phyloP scores from a whole-genome alignment of 2,329 filamentous ascomycete genomes.

The Penicillium sp. region DNA sequence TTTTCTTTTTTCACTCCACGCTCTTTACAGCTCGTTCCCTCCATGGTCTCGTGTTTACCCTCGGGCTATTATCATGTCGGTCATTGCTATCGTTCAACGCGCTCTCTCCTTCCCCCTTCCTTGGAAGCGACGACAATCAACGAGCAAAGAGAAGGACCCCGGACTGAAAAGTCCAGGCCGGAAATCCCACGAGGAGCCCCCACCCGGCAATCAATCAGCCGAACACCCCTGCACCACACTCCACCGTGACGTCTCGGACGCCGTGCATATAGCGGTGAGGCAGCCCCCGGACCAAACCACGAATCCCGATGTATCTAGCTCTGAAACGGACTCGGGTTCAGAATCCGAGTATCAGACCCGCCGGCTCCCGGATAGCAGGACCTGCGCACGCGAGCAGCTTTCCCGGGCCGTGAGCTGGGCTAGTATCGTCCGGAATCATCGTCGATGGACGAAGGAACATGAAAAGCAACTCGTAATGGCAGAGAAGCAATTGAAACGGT shows the following conservation, averaged over 20 bases:
- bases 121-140: conserved; percentile 18
- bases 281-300: conserved; percentile 4
- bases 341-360: conserved; percentile 12
- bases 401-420: conserved; percentile 32
- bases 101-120: conserved; percentile 18
- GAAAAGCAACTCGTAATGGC: conserved; percentile 30
- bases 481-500: conserved; percentile 28
- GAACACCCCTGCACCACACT: conserved; percentile 7
- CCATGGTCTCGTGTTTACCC: conserved; percentile 3
- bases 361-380: conserved; percentile 7
- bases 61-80: conserved; percentile 13
- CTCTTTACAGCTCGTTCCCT: neutral
- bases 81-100: conserved; percentile 21
- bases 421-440: conserved; percentile 27
- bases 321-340: conserved; percentile 6
- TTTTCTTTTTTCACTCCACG: neutral
- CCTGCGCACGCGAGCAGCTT: conserved; percentile 15
- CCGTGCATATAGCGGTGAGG: conserved; percentile 27
- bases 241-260: conserved; percentile 18
- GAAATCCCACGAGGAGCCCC: conserved; percentile 1
- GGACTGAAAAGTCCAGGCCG: neutral
- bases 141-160: conserved; percentile 9
- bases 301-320: neutral
- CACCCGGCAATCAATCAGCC: conserved; percentile 1
- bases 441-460: conserved; percentile 31